Conservation (phyloP, 2,329 filamentous ascomycete species). For the Escovopsis sp. region DNA sequence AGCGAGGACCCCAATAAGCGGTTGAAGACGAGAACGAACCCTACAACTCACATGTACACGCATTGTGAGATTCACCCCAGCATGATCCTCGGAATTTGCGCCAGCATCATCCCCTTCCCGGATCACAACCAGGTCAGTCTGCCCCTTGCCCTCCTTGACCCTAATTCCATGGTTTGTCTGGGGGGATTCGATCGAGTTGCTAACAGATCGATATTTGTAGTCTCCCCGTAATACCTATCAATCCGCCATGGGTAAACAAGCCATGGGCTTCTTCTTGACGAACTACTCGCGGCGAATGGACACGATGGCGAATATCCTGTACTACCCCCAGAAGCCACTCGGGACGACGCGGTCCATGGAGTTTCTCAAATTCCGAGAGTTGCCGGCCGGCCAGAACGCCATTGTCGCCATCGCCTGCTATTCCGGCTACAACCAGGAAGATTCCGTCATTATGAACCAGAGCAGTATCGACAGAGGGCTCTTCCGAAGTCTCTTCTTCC, state of each 20-base stretch:
- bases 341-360: conserved; percentile 97
- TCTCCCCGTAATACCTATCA: conserved; percentile 98
- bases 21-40: conserved; percentile 76
- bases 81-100: conserved; percentile 97
- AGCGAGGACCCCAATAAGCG: conserved; percentile 62
- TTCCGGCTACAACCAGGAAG: conserved; percentile 98
- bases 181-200: neutral
- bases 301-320: conserved; percentile 97
- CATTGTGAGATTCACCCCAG: conserved; percentile 98
- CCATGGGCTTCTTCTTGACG: conserved; percentile 97
- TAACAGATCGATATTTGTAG: conserved; percentile 23
- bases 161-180: too few relatives aligned
- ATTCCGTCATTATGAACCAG: conserved; percentile 99
- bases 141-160: neutral
- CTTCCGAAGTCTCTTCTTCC: conserved; percentile 95
- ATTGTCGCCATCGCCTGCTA: conserved; percentile 97
- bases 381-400: conserved; percentile 92
- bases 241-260: conserved; percentile 99
- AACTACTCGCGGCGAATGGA: conserved; percentile 97
- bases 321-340: conserved; percentile 95
- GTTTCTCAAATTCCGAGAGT: conserved; percentile 92
- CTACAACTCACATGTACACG: conserved; percentile 81
- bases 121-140: conserved; percentile 76
- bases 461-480: conserved; percentile 95
- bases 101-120: conserved; percentile 98